A percentile compares a stretch with the other conserved stretches of the same genome.
Conservation (phyloP, 441 rosid species). For the Erodium trifolium region DNA sequence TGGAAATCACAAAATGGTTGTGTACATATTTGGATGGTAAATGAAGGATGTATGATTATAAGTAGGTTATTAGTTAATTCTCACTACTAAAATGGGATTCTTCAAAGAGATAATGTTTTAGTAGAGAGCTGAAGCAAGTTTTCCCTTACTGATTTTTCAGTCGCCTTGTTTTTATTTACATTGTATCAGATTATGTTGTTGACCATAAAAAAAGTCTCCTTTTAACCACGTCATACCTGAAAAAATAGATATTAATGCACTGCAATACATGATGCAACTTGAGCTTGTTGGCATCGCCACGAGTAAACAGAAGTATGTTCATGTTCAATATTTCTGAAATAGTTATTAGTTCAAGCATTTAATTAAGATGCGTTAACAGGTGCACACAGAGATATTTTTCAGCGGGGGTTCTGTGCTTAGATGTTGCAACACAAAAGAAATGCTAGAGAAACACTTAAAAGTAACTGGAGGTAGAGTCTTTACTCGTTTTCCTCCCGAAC, state of each 20-base stretch:
- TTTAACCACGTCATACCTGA: not conserved
- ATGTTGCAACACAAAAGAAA: conserved; percentile 74
- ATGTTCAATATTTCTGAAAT: not conserved
- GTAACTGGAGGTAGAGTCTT: conserved; percentile 70
- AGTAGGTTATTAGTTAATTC: not conserved
- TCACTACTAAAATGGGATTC: conserved; percentile 1
- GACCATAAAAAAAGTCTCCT: not conserved
- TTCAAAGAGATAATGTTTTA: not conserved
- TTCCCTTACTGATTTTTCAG: not conserved
- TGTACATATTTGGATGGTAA: not conserved
- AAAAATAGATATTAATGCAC: too few relatives aligned
- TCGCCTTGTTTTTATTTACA: not conserved
- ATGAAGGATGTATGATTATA: not conserved
- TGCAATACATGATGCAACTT: not conserved
- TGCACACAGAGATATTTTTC: conserved; percentile 79
- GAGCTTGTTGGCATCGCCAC: not conserved
- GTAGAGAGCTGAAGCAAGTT: too few relatives aligned
- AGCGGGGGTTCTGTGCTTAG: conserved; percentile 66
- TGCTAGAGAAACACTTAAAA: conserved; percentile 75
- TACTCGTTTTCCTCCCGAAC: conserved; percentile 91
- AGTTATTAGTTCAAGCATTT: conserved; percentile 5
- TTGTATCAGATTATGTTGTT: not conserved
- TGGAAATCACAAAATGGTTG: not conserved
- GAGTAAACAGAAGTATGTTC: not conserved
- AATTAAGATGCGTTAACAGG: conserved; percentile 33